Base-by-base conservation (phyloP, 495 filamentous ascomycete species). In the Penicillium pancosmium region DNA sequence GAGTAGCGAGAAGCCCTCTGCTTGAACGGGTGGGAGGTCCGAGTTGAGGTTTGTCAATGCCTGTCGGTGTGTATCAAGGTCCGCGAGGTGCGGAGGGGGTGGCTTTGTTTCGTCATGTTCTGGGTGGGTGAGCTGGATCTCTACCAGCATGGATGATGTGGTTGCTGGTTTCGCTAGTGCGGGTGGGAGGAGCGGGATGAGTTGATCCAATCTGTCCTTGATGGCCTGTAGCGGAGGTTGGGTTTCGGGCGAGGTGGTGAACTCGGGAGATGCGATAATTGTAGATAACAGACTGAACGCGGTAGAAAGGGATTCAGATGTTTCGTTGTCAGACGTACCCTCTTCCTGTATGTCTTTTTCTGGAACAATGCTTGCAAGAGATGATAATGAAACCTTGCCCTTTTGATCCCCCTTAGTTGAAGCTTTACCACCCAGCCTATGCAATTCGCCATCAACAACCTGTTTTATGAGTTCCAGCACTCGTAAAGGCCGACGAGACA, bases 21-120 rank as follows among this genome's bases (percentile, higher is more conserved):
- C 87, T 31, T 90, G 85, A 10, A 93, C 86, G 0, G 91, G 91
- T 7, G 91, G 83, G 0, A 91, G 85, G 0, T 87, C 82, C 54
- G 91, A 90, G 18, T 86, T 87, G 54, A 94, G 85, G 65, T 93
- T 90, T 1, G 80, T 83, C 31, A 94, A 76, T 6, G 89, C 90
- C 16, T 89, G 80, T 52, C 77, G 81, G 63, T 94, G 90, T 0
- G 80, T 87, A 54, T 91, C 87, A 31, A 85, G 82, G 64, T 92
- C 88, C 55, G 87, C 80, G 12, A 82, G 63, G 53, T 88, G 80
- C 10, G 73, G 49, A 7, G 74, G 70, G 18, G 55, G 38, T 21
- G 76, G 60, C 34, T 74, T 63, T 3, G 70, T 70, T n/a, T 79
- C 77, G 6, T 78, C 40, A 11, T 78, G 70, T 50, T 85, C 81